Base-by-base conservation (phyloP, 768 basidiomycete species). In the Macrolepiota fuliginosa region DNA sequence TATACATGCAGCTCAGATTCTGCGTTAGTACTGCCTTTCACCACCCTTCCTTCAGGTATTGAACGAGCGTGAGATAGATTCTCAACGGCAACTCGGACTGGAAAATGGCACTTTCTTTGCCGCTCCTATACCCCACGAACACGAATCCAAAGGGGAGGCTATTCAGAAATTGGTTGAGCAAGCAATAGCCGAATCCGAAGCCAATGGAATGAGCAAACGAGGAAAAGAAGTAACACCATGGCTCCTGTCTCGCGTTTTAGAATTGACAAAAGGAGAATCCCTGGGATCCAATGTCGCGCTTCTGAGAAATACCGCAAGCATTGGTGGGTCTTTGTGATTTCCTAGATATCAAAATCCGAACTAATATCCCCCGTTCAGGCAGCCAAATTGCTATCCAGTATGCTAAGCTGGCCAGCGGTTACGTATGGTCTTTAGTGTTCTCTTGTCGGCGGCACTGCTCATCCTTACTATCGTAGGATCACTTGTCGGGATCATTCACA, bases 151-250 rank as follows among this genome's bases (percentile, higher is more conserved):
- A n/a, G 94, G 94, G 6, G 77, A 79, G 55, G 66, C 73, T 40
- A 83, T 97, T 13, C 94, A 98, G 71, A 70, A 78, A 46, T 87
- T 88, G 0, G 90, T 98, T 7, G 88, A 96, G 61, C 87, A 85
- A 66, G 97, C 97, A 6, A 83, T 99, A 4, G 70, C 72, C 13
- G 96, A 99, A 74, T 90, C 92, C 3, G 88, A 92, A 63, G 81
- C 83, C 61, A 89, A 88, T 64, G 94, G 95, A 1, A 77, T 96
- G 50, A 89, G 83, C 68, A 85, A 79, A 66, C 77, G 81, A 17
- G 97, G 97, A 2, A 98, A 97, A 67, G 91, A 94, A 62, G 94
- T 84, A 5, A 99, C 97, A 1, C 97, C 97, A 6, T 98, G 96
- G 96, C 77, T 99, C 10, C 78, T 99, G 32, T 79, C 81, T 47